These are phyloP conservation scores for Fragaria vesca DNA, from an alignment of 306 rosid species.

Conservation along the genomic window DNA sequence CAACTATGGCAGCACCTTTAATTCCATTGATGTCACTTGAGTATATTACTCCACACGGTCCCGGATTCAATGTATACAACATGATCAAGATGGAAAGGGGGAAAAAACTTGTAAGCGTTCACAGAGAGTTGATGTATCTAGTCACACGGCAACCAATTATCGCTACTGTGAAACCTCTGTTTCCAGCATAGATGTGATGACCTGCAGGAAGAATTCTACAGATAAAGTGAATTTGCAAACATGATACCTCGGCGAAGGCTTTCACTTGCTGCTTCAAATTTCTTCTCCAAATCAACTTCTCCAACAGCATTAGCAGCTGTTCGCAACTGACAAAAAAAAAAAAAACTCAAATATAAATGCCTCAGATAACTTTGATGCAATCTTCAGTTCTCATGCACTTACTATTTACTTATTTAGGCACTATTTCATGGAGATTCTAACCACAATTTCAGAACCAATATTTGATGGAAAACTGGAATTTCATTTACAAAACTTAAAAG, in stretches of 20 bases:
- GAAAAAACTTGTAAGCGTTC: background rate
- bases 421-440: background rate
- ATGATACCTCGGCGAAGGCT: slow-evolving; percentile 96
- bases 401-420: background rate
- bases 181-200: background rate
- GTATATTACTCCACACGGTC: background rate
- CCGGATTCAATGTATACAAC: slow-evolving; percentile 19
- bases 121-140: slow-evolving; percentile 4
- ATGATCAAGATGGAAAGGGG: background rate
- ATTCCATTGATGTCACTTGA: background rate
- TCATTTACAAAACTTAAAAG: background rate
- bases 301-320: slow-evolving; percentile 93
- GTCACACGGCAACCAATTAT: background rate
- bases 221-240: slow-evolving; percentile 94
- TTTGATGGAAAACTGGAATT: slow-evolving; percentile 3
- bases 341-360: background rate
- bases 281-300: slow-evolving; percentile 73
- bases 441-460: background rate
- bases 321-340: slow-evolving; percentile 46
- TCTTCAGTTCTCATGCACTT: background rate
- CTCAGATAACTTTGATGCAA: background rate
- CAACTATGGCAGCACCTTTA: background rate
- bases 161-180: background rate
- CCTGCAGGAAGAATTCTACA: slow-evolving; percentile 46
- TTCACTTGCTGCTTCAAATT: slow-evolving; percentile 81